phyloP scores from a whole-genome alignment of 2,329 filamentous ascomycete species.

The Colletotrichum sp. region DNA sequence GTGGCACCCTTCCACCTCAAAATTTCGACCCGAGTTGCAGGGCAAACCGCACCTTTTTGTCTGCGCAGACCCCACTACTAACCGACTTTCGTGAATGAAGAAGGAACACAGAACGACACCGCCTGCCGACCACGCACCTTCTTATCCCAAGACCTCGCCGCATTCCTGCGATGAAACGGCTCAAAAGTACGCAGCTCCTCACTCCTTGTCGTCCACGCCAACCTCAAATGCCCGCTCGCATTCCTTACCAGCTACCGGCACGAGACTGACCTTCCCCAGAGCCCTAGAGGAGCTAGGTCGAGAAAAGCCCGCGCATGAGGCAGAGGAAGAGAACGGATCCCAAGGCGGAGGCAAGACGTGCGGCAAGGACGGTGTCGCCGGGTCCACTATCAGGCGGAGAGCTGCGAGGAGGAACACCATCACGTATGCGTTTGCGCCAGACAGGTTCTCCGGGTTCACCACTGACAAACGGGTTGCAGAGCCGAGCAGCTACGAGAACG shows the following conservation, averaged over 20 bases:
- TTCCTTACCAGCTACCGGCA: neutral
- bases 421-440: neutral
- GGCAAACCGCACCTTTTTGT: neutral
- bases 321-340: neutral
- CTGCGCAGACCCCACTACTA: slow-evolving; percentile 16
- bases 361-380: neutral
- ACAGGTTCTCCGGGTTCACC: neutral
- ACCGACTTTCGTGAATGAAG: slow-evolving; percentile 18
- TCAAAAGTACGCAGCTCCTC: neutral
- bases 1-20: neutral
- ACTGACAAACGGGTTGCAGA: neutral
- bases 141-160: neutral
- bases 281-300: neutral
- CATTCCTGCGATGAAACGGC: slow-evolving; percentile 13
- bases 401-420: neutral
- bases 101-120: slow-evolving; percentile 3
- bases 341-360: neutral
- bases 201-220: neutral
- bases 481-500: neutral
- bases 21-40: neutral
- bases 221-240: neutral
- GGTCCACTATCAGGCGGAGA: neutral
- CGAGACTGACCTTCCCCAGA: neutral
- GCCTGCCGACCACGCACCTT: neutral
- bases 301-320: slow-evolving; percentile 1